Percentiles rank a stretch among this genome's conserved stretches.
Evolutionary conservation across 148 eudicot species (phyloP).

Genomic region (Rhododendron mucronatum): DNA sequence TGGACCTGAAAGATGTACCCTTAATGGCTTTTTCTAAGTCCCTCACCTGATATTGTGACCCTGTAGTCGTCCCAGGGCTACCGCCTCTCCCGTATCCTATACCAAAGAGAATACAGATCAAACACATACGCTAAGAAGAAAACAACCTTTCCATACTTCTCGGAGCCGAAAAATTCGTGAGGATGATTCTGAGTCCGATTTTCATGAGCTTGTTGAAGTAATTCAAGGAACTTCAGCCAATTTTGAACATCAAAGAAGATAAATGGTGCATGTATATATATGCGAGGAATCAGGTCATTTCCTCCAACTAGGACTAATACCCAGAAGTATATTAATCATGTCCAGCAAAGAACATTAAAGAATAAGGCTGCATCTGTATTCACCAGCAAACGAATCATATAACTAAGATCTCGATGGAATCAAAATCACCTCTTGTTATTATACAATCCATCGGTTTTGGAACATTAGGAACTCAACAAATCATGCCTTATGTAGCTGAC

Average conservation of each 20-base stretch:
- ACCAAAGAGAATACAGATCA: background rate
- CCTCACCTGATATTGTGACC: constrained; percentile 29
- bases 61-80: background rate
- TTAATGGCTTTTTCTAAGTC: background rate
- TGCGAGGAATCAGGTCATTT: background rate
- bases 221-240: background rate
- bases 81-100: background rate
- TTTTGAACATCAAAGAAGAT: background rate
- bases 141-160: background rate
- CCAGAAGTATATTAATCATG: background rate
- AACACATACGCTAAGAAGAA: background rate
- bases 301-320: too few species aligned
- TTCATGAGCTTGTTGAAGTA: background rate
- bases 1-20: background rate
- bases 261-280: background rate
- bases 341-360: too few species aligned
- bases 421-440: background rate
- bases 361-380: too few species aligned
- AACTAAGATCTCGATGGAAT: background rate
- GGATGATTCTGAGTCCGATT: background rate
- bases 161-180: background rate
- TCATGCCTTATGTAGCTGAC: background rate
- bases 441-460: background rate
- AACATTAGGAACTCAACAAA: background rate
- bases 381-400: too few species aligned